Evolutionary conservation across 129 eudicot genomes (phyloP).

Genomic region (Silybum marianum): DNA sequence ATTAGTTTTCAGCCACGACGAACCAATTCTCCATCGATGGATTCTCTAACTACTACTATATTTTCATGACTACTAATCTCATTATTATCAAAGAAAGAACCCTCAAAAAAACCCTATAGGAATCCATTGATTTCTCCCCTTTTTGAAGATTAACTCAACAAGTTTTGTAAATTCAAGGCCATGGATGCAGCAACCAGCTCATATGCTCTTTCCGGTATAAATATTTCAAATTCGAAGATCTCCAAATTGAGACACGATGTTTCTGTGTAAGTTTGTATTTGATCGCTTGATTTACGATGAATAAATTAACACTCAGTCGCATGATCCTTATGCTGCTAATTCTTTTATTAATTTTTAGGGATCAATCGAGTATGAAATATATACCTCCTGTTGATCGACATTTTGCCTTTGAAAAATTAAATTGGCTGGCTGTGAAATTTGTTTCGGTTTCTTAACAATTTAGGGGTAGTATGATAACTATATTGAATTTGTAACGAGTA

Average conservation of each 20-base stretch:
- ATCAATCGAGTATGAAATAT: slow-evolving; percentile 1
- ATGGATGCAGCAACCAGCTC: slow-evolving; percentile 35
- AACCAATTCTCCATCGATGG: slow-evolving; percentile 16
- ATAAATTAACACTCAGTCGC: neutral
- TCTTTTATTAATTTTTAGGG: slow-evolving; percentile 8
- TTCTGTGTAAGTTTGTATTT: slow-evolving; percentile 27
- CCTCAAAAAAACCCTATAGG: neutral
- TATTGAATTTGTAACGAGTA: neutral
- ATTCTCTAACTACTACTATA: slow-evolving; percentile 22
- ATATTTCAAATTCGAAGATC: slow-evolving; percentile 30
- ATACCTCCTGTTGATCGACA: neutral
- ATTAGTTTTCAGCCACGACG: slow-evolving; percentile 36
- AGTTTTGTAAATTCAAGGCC: neutral
- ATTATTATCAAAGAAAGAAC: slow-evolving; percentile 11
- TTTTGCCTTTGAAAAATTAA: neutral
- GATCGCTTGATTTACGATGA: slow-evolving; percentile 18
- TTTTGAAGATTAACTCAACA: neutral
- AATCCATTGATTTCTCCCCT: neutral
- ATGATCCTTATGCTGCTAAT: neutral
- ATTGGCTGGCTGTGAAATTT: neutral
- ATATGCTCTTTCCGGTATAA: neutral
- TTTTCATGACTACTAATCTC: neutral
- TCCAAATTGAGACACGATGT: slow-evolving; percentile 5
- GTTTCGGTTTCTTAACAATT: neutral
- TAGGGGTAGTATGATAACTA: slow-evolving; percentile 1